Evolutionary conservation across 169 alveolate genomes (phyloP).

Genomic region (Cryptosporidium felis): DNA sequence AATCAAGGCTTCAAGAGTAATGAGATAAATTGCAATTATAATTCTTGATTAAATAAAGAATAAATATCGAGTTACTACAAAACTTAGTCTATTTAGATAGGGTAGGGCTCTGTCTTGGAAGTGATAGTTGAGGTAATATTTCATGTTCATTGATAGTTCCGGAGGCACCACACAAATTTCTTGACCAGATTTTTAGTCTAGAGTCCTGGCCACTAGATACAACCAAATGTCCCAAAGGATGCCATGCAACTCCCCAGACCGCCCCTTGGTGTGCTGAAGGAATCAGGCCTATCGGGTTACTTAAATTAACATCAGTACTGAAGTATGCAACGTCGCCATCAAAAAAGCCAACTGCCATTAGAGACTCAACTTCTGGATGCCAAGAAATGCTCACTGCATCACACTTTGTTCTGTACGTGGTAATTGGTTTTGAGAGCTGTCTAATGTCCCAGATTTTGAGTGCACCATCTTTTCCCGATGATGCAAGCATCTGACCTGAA

Average conservation of each 20-base stretch:
- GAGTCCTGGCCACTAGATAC: slow-evolving; percentile 86
- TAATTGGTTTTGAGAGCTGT: slow-evolving; percentile 53
- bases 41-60: not conserved
- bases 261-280: slow-evolving; percentile 71
- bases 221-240: slow-evolving; percentile 87
- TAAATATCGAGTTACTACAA: not conserved
- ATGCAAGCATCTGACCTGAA: slow-evolving; percentile 50
- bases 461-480: slow-evolving; percentile 82
- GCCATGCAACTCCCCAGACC: slow-evolving; percentile 80
- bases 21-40: too few species aligned
- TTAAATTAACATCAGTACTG: slow-evolving; percentile 34
- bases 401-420: slow-evolving; percentile 56
- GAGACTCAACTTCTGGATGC: slow-evolving; percentile 70
- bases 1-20: too few species aligned
- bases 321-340: slow-evolving; percentile 62
- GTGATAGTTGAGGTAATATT: slow-evolving; percentile 57
- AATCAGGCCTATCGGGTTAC: slow-evolving; percentile 40
- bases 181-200: slow-evolving; percentile 67
- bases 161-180: slow-evolving; percentile 51
- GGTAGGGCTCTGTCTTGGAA: slow-evolving; percentile 14
- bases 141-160: slow-evolving; percentile 66
- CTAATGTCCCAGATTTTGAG: slow-evolving; percentile 84
- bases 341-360: slow-evolving; percentile 64
- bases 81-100: not conserved
- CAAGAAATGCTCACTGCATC: slow-evolving; percentile 71